A percentile compares a stretch with the other conserved stretches of the same genome.
Conservation (phyloP, 345 rosid genomes). For the Eucalyptus cloeziana region DNA sequence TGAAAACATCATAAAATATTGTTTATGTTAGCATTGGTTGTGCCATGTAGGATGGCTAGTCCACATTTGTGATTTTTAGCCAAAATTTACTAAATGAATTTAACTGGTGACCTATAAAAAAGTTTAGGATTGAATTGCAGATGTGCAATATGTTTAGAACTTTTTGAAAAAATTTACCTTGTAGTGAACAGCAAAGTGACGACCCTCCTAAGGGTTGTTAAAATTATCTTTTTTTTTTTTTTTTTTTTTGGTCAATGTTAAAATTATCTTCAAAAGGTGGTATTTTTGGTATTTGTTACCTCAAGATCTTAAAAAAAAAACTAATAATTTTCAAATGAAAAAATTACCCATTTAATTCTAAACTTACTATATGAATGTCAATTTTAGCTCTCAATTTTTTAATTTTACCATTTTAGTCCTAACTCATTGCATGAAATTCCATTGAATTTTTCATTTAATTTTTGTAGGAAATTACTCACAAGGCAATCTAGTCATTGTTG, state of each 20-base stretch:
- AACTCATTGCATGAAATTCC: not conserved
- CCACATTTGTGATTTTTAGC: not conserved
- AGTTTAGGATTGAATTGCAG: not conserved
- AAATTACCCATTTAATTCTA: not conserved
- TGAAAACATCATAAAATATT: no score
- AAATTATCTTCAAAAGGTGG: not conserved
- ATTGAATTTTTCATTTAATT: not conserved
- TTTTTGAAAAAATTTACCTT: not conserved
- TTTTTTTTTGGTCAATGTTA: no score
- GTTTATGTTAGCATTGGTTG: fast-evolving
- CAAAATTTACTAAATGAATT: no score
- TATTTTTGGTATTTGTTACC: not conserved
- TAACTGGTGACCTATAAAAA: not conserved
- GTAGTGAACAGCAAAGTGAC: not conserved
- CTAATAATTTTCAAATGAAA: not conserved
- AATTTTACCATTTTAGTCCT: not conserved
- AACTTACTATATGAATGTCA: not conserved
- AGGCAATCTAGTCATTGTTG: fast-evolving
- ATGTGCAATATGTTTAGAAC: not conserved
- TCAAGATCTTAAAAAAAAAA: not conserved
- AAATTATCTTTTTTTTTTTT: not conserved
- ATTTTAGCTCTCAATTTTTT: not conserved
- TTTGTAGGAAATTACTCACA: not conserved
- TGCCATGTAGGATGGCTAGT: not conserved
- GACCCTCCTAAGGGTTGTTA: not conserved